Evolutionary conservation across 1,139 yeast species (phyloP).

Genomic region (Meyerozyma sp.): DNA sequence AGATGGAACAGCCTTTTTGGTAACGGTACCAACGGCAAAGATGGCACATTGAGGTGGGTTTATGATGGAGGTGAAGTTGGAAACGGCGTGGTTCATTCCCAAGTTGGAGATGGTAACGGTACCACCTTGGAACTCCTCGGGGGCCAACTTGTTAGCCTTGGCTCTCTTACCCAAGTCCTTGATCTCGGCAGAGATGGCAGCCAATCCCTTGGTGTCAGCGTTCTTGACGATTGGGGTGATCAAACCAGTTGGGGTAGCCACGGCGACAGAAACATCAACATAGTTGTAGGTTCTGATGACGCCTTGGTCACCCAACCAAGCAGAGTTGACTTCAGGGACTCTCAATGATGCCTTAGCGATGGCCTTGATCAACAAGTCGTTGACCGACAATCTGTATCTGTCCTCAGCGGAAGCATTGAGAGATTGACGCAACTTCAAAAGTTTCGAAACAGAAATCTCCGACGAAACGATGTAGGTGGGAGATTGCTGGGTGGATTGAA

Average conservation of each 20-base stretch:
- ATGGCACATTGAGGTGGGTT: constrained; percentile 97
- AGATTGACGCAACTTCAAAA: constrained; percentile 87
- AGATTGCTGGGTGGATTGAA: constrained; percentile 77
- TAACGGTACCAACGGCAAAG: constrained; percentile 89
- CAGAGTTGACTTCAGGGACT: constrained; percentile 91
- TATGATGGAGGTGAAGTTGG: constrained; percentile 88
- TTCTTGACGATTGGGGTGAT: constrained; percentile 92
- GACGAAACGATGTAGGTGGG: constrained; percentile 94
- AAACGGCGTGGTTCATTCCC: constrained; percentile 97
- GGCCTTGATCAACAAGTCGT: constrained; percentile 92
- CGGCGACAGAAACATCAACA: constrained; percentile 97
- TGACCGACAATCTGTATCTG: constrained; percentile 85
- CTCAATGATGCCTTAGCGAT: constrained; percentile 83
- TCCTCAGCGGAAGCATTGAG: constrained; percentile 83
- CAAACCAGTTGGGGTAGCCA: constrained; percentile 95
- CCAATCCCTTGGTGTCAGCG: constrained; percentile 84
- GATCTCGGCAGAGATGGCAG: constrained; percentile 72
- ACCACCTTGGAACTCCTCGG: constrained; percentile 99
- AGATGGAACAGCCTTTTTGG: constrained; percentile 91
- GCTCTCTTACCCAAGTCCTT: constrained; percentile 97
- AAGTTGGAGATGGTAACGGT: constrained; percentile 96
- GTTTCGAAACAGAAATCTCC: constrained; percentile 77
- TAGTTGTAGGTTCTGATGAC: constrained; percentile 87
- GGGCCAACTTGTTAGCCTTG: constrained; percentile 82
- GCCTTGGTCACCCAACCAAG: constrained; percentile 87